Percentiles rank a stretch among this genome's conserved stretches.
Evolutionary conservation across 768 basidiomycete species (phyloP).

Genomic region (Podaxis sp.): DNA sequence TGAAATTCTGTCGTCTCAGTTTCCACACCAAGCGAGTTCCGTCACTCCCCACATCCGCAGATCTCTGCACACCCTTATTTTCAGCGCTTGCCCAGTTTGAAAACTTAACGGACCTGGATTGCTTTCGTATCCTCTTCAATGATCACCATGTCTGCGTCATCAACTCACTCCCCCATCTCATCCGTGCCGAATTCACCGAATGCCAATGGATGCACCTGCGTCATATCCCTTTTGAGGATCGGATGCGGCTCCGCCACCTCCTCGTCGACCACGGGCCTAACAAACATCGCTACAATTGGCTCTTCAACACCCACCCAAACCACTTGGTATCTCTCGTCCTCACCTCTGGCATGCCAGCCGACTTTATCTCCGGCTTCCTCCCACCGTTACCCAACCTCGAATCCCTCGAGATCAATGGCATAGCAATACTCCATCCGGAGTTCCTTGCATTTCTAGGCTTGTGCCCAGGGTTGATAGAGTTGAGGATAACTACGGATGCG

Average conservation of each 20-base stretch:
- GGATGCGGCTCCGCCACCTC: constrained; percentile 6
- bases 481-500: constrained; percentile 1
- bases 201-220: constrained; percentile 2
- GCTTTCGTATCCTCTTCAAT: constrained; percentile 9
- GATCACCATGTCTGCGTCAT: not conserved
- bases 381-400: constrained; percentile 8
- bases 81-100: not conserved
- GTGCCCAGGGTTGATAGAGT: constrained; percentile 1
- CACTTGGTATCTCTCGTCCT: constrained; percentile 2
- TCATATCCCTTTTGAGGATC: constrained; percentile 2
- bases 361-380: constrained; percentile 4
- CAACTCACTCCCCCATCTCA: not conserved
- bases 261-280: constrained; percentile 7
- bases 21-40: not conserved
- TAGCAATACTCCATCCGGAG: constrained; percentile 4
- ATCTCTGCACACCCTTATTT: not conserved
- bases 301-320: constrained; percentile 8
- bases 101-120: constrained; percentile 4
- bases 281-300: constrained; percentile 6
- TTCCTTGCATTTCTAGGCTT: not conserved
- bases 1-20: not conserved
- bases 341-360: constrained; percentile 7
- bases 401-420: constrained; percentile 10
- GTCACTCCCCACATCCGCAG: not conserved
- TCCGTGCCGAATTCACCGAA: constrained; percentile 6